phyloP scores from a whole-genome alignment of 768 basidiomycete genomes.

The Trametes cubensis region DNA sequence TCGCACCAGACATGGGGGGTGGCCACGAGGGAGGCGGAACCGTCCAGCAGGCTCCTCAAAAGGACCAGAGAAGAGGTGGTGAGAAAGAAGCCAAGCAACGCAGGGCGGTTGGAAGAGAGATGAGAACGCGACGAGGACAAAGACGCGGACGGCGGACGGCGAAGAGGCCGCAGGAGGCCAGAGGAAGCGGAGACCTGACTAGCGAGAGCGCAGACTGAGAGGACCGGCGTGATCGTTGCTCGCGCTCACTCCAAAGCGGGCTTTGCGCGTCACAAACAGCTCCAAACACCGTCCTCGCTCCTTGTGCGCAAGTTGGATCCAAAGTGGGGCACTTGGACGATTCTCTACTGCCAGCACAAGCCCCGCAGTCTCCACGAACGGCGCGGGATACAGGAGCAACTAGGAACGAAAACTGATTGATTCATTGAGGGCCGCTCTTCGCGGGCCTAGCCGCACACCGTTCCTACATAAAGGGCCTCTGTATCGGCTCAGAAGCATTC shows the following conservation, averaged over 20 bases:
- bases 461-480: slow-evolving; percentile 1
- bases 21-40: slow-evolving; percentile 18
- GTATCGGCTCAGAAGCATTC: neutral
- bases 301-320: neutral
- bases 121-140: slow-evolving; percentile 1
- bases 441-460: neutral
- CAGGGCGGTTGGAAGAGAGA: neutral
- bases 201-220: neutral
- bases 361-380: slow-evolving; percentile 10
- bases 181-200: slow-evolving; percentile 7
- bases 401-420: slow-evolving; percentile 15
- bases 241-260: neutral
- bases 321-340: neutral
- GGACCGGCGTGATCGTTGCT: slow-evolving; percentile 5
- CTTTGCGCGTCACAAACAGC: slow-evolving; percentile 17
- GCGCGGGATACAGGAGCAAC: neutral
- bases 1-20: slow-evolving; percentile 36
- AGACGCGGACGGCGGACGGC: slow-evolving; percentile 18
- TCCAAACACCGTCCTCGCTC: slow-evolving; percentile 8
- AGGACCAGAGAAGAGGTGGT: slow-evolving; percentile 2
- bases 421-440: slow-evolving; percentile 7
- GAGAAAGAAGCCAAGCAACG: neutral
- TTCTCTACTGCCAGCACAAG: slow-evolving; percentile 5
- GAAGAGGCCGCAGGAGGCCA: slow-evolving; percentile 15
- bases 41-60: slow-evolving; percentile 24